Evolutionary conservation across 148 eudicot species (phyloP).

Genomic region (Dysphania ambrosioides): DNA sequence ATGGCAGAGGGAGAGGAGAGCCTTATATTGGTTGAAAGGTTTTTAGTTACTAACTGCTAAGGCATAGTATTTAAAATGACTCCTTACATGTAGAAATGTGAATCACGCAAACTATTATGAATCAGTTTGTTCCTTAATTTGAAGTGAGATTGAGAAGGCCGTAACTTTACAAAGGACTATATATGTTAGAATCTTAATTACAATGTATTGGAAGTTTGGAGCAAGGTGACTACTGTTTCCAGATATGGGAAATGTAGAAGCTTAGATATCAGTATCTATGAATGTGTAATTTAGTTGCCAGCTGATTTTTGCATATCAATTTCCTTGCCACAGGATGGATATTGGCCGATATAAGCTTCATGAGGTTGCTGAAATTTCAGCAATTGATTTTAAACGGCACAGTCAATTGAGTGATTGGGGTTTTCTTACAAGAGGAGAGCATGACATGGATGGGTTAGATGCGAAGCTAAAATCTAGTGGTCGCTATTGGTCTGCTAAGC

Average conservation of each 20-base stretch:
- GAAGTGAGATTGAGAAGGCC: not conserved
- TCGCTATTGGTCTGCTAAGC: constrained; percentile 87
- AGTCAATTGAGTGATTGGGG: constrained; percentile 28
- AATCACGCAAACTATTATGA: not conserved
- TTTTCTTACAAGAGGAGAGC: constrained; percentile 44
- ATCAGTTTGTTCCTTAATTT: not conserved
- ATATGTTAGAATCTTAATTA: not conserved
- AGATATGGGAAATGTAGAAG: not conserved
- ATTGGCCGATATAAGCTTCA: constrained; percentile 70
- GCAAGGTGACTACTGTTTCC: not conserved
- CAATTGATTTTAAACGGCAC: constrained; percentile 28
- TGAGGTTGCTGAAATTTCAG: constrained; percentile 34
- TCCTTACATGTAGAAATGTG: not conserved
- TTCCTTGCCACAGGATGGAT: constrained; percentile 62
- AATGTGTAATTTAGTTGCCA: not conserved
- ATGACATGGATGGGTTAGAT: constrained; percentile 65
- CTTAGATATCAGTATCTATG: not conserved
- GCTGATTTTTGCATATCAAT: not conserved
- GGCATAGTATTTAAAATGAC: not conserved
- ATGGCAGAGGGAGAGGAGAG: not conserved
- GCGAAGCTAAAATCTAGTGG: constrained; percentile 57
- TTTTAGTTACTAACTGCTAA: not conserved
- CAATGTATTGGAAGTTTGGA: not conserved
- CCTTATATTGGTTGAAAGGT: not conserved
- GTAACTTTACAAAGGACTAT: not conserved